Percentiles rank a stretch among this genome's conserved stretches.
Evolutionary conservation across 495 filamentous ascomycete species (phyloP).

Genomic region (Lasiosphaeria ovina): DNA sequence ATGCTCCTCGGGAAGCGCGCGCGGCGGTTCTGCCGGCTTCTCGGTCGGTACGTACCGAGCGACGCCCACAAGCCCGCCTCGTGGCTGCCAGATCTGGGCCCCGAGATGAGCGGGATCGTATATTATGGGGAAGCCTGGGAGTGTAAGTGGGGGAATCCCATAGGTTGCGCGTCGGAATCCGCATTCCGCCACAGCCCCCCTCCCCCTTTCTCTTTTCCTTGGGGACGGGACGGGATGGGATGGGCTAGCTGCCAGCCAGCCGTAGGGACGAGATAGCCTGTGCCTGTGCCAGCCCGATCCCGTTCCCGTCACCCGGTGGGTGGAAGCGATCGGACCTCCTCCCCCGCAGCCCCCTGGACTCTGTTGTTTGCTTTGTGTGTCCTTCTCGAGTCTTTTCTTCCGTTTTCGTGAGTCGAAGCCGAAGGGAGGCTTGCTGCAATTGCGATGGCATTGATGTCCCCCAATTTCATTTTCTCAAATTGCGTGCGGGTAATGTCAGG

Average conservation of each 20-base stretch:
- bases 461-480: no score
- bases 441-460: no score
- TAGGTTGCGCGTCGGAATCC: background rate
- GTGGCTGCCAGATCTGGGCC: background rate
- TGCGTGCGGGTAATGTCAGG: no score
- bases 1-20: background rate
- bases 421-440: no score
- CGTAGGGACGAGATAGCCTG: background rate
- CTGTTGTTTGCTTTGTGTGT: no score
- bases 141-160: background rate
- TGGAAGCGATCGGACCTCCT: constrained; percentile 1
- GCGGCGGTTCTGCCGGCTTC: background rate
- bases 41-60: background rate
- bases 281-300: background rate
- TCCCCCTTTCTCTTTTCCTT: no score
- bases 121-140: no score
- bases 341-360: background rate
- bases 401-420: no score
- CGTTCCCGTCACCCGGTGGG: constrained; percentile 1
- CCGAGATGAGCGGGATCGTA: background rate
- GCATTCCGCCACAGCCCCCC: background rate
- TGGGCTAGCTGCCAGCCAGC: no score
- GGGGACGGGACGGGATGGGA: no score
- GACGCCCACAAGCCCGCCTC: background rate
- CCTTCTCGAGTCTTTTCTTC: no score